phyloP scores from a whole-genome alignment of 352 stramenopile species.

The Phytophthora sp. region DNA sequence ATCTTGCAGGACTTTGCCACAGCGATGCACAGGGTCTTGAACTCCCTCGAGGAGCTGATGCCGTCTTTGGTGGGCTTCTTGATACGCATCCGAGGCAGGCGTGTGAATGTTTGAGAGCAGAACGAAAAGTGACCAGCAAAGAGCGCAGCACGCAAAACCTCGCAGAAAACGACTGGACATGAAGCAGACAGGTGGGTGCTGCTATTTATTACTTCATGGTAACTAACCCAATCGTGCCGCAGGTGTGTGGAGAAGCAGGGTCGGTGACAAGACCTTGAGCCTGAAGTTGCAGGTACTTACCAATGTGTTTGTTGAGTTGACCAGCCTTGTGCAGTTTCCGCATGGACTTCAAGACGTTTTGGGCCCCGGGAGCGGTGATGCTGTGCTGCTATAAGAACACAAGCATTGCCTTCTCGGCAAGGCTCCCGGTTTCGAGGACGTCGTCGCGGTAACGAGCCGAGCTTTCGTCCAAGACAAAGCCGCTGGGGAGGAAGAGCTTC shows the following conservation, averaged over 20 bases:
- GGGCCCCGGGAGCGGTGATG: neutral
- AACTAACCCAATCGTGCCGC: too few relatives aligned
- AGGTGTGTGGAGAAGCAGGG: neutral
- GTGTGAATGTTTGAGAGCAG: too few relatives aligned
- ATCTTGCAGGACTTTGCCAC: neutral
- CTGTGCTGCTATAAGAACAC: neutral
- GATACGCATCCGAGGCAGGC: too few relatives aligned
- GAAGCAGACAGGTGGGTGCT: too few relatives aligned
- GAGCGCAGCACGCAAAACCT: too few relatives aligned
- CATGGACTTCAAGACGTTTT: neutral
- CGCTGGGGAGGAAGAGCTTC: slow-evolving; percentile 17
- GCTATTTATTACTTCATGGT: too few relatives aligned
- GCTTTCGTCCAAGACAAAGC: neutral
- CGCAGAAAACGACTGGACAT: too few relatives aligned
- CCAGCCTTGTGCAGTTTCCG: neutral
- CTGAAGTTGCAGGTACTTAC: neutral
- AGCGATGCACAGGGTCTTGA: slow-evolving; percentile 8
- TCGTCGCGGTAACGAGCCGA: neutral
- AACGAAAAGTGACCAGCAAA: too few relatives aligned
- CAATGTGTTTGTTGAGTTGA: neutral
- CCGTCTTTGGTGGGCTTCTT: too few relatives aligned
- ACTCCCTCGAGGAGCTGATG: slow-evolving; percentile 1
- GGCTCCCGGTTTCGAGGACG: neutral
- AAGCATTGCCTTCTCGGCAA: neutral
- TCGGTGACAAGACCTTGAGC: neutral